phyloP scores from a whole-genome alignment of 306 rosid species.

The Cucumis hystrix region DNA sequence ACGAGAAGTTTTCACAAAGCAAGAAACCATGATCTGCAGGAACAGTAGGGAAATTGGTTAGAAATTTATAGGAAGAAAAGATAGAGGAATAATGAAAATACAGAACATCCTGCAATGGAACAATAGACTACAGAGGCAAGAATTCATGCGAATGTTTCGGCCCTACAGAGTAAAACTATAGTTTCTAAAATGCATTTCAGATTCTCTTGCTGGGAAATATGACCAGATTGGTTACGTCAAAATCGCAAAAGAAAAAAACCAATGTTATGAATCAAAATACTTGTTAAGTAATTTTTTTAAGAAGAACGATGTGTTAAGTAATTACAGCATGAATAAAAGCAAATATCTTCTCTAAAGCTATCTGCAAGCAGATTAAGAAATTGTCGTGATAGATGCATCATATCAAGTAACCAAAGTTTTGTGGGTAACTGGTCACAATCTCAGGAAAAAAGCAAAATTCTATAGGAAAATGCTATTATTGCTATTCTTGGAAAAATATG shows the following conservation, averaged over 20 bases:
- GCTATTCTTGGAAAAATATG: too few relatives aligned
- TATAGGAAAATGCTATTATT: too few relatives aligned
- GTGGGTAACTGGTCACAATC: not conserved
- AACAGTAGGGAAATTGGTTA: not conserved
- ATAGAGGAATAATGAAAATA: not conserved
- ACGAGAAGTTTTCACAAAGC: constrained; percentile 95
- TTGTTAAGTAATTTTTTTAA: not conserved
- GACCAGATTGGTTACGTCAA: not conserved
- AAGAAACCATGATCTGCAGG: constrained; percentile 81
- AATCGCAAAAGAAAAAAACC: not conserved
- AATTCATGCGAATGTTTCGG: not conserved
- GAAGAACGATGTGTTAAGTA: not conserved
- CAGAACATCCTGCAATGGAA: not conserved
- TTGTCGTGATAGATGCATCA: not conserved
- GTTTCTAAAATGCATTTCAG: not conserved
- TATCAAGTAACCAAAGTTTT: not conserved
- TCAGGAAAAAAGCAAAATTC: too few relatives aligned
- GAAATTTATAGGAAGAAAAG: not conserved
- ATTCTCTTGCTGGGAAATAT: not conserved
- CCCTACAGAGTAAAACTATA: not conserved
- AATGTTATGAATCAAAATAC: not conserved
- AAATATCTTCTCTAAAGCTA: not conserved
- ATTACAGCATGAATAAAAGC: not conserved
- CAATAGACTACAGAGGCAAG: too few relatives aligned
- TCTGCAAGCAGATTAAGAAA: not conserved